A percentile compares a stretch with the other conserved stretches of the same genome.
phyloP scores from a whole-genome alignment of 2,329 filamentous ascomycete species.

The Zymoseptoria ardabiliae region DNA sequence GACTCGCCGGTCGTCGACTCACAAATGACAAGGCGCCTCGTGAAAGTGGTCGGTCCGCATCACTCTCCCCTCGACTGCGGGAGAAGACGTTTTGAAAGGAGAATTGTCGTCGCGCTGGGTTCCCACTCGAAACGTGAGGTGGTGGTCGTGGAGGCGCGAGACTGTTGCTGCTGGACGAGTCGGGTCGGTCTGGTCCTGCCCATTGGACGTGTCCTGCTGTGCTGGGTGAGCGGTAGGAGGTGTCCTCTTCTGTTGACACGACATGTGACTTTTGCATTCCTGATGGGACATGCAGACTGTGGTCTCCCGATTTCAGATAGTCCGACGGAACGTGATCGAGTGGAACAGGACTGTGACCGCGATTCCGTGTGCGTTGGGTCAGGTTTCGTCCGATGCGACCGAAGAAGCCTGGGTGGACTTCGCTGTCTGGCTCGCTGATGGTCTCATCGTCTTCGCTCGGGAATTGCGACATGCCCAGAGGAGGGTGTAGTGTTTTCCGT shows the following conservation, averaged over 20 bases:
- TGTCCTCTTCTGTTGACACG: slow-evolving; percentile 43
- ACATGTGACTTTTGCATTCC: slow-evolving; percentile 37
- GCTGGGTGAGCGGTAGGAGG: slow-evolving; percentile 37
- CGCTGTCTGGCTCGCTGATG: slow-evolving; percentile 31
- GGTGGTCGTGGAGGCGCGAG: slow-evolving; percentile 9
- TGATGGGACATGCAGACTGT: slow-evolving; percentile 45
- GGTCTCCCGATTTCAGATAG: slow-evolving; percentile 29
- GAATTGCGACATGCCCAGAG: slow-evolving; percentile 80
- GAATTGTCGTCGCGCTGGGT: slow-evolving; percentile 70
- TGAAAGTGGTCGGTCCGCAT: slow-evolving; percentile 25
- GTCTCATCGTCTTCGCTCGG: slow-evolving; percentile 58
- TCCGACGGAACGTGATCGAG: slow-evolving; percentile 30
- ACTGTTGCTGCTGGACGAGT: slow-evolving; percentile 36
- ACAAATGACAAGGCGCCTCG: slow-evolving; percentile 30
- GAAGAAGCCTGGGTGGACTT: slow-evolving; percentile 44
- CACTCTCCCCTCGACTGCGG: slow-evolving; percentile 39
- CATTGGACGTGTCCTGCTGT: slow-evolving; percentile 40
- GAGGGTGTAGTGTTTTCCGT: slow-evolving; percentile 57
- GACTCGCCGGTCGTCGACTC: slow-evolving; percentile 16
- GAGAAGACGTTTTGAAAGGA: slow-evolving; percentile 83
- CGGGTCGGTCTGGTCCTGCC: slow-evolving; percentile 35
- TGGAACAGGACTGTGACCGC: slow-evolving; percentile 26
- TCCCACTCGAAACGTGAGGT: background rate
- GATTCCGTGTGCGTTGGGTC: slow-evolving; percentile 9
- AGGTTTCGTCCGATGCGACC: slow-evolving; percentile 25